These are phyloP conservation scores for Stenogyne calaminthoides DNA, from an alignment of 305 asterid genomes.

Conservation along the genomic window DNA sequence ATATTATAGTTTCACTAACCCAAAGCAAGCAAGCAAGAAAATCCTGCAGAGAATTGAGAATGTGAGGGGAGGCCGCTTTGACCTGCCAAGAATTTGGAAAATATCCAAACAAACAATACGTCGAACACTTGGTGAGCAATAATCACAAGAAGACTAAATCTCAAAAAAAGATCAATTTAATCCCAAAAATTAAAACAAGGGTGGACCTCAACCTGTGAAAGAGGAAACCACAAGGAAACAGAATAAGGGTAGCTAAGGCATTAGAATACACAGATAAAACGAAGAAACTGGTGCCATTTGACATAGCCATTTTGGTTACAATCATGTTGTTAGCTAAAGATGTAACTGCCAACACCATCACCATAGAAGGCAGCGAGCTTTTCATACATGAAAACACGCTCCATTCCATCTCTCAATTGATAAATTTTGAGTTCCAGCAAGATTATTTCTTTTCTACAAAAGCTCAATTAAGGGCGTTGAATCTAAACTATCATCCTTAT, in stretches of 20 bases:
- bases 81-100: conserved; percentile 35
- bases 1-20: conserved; percentile 30
- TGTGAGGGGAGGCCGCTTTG: conserved; percentile 49
- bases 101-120: conserved; percentile 8
- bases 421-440: neutral
- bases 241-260: conserved; percentile 53
- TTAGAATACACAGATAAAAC: conserved; percentile 52
- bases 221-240: conserved; percentile 49
- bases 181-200: neutral
- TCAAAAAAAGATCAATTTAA: neutral
- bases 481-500: neutral
- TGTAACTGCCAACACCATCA: conserved; percentile 48
- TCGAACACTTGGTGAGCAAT: conserved; percentile 13
- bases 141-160: neutral
- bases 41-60: conserved; percentile 48
- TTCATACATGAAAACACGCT: conserved; percentile 25
- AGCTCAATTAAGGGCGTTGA: neutral
- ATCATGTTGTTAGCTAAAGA: conserved; percentile 45
- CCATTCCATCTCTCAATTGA: neutral
- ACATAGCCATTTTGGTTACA: conserved; percentile 55
- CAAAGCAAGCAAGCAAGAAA: conserved; percentile 53
- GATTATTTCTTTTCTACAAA: too few relatives aligned
- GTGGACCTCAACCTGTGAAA: conserved; percentile 42
- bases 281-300: conserved; percentile 54
- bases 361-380: conserved; percentile 38